phyloP scores from a whole-genome alignment of 768 basidiomycete genomes.

The Dioszegia crocea region DNA sequence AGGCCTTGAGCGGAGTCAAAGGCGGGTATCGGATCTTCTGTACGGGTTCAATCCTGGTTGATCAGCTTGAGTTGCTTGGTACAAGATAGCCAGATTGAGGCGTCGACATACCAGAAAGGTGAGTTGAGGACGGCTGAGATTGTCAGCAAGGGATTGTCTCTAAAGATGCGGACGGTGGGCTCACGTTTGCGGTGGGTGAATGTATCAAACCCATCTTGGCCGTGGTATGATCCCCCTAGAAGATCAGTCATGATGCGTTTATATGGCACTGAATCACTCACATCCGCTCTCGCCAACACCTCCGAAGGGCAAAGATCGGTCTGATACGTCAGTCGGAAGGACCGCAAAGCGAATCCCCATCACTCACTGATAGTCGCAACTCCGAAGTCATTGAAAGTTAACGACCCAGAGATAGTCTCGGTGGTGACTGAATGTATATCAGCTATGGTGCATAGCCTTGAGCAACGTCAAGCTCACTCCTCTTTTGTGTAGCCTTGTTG shows the following conservation, averaged over 20 bases:
- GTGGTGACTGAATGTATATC: conserved; percentile 27
- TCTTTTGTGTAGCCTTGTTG: conserved; percentile 19
- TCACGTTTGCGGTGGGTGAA: conserved; percentile 45
- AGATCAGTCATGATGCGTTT: neutral
- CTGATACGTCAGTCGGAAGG: conserved; percentile 1
- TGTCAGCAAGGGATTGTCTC: neutral
- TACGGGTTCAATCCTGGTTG: conserved; percentile 38
- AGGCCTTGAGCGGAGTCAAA: conserved; percentile 1
- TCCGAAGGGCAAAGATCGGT: conserved; percentile 43
- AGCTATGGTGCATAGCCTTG: neutral
- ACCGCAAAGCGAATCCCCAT: neutral
- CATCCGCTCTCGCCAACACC: conserved; percentile 48
- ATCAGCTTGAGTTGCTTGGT: neutral
- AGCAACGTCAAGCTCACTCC: conserved; percentile 21
- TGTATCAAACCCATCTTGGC: conserved; percentile 41
- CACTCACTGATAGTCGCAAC: conserved; percentile 29
- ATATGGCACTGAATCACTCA: conserved; percentile 17
- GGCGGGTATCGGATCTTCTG: conserved; percentile 46
- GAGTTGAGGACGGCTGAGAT: conserved; percentile 1
- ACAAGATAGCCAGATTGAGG: too few relatives aligned
- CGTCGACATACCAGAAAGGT: neutral
- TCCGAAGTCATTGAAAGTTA: conserved; percentile 46
- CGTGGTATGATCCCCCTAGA: conserved; percentile 45
- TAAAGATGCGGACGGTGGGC: neutral
- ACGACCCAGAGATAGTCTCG: conserved; percentile 43